phyloP scores from a whole-genome alignment of 768 basidiomycete genomes.

The Rickenella mellea region DNA sequence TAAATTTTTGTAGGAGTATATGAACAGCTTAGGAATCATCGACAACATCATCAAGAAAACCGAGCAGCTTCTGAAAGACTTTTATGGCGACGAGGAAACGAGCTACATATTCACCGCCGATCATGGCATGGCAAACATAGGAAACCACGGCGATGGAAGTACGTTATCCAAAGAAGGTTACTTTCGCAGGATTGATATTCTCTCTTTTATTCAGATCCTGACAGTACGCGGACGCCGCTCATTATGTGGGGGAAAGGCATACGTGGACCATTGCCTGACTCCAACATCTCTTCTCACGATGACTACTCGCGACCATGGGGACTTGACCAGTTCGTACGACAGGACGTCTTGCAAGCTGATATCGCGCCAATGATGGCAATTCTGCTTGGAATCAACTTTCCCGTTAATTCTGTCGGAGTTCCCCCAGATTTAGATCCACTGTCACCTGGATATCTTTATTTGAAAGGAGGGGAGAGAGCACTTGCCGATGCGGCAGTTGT shows the following conservation, averaged over 20 bases:
- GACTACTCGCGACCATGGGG: slow-evolving; percentile 58
- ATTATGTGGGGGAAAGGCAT: slow-evolving; percentile 76
- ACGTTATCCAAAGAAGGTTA: slow-evolving; percentile 14
- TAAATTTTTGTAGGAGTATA: slow-evolving; percentile 83
- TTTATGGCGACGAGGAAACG: slow-evolving; percentile 61
- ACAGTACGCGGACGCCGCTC: slow-evolving; percentile 79
- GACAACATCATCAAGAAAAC: slow-evolving; percentile 63
- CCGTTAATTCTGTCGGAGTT: slow-evolving; percentile 79
- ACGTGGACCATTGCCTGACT: slow-evolving; percentile 55
- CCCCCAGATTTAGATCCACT: slow-evolving; percentile 64
- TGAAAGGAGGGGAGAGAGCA: slow-evolving; percentile 35
- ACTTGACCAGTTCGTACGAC: slow-evolving; percentile 45
- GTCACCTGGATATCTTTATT: slow-evolving; percentile 46
- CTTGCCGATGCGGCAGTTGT: slow-evolving; percentile 47
- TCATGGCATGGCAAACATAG: slow-evolving; percentile 82
- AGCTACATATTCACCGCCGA: slow-evolving; percentile 78
- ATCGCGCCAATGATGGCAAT: slow-evolving; percentile 70
- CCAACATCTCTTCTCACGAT: slow-evolving; percentile 58
- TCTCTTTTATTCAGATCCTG: slow-evolving; percentile 52
- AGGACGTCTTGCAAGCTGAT: slow-evolving; percentile 80
- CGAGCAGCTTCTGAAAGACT: slow-evolving; percentile 50
- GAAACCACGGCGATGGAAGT: slow-evolving; percentile 87
- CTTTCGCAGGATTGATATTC: slow-evolving; percentile 2
- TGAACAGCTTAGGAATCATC: slow-evolving; percentile 73
- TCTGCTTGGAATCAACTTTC: slow-evolving; percentile 64